Evolutionary conservation across 495 filamentous ascomycete species (phyloP).

Genomic region (Jackrogersella minutella): DNA sequence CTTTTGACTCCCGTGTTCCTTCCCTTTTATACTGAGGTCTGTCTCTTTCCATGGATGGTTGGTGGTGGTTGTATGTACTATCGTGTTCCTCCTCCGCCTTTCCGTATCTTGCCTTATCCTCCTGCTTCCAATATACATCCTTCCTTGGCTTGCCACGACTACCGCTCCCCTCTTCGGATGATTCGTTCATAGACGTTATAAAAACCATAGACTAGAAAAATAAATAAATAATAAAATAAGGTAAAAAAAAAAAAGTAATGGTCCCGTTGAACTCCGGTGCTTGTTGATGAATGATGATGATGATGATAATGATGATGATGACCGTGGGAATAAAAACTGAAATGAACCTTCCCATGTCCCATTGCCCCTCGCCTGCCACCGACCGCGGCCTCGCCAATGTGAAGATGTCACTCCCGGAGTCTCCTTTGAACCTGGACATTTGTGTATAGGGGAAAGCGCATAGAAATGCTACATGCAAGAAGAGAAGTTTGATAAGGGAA

Average conservation of each 20-base stretch:
- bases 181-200: conserved; percentile 18
- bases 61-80: no score
- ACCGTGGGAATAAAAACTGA: conserved; percentile 7
- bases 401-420: not conserved
- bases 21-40: not conserved
- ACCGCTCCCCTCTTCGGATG: not conserved
- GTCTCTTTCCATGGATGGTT: no score
- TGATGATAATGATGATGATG: not conserved
- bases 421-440: conserved; percentile 4
- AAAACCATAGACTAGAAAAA: not conserved
- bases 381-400: conserved; percentile 5
- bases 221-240: no score
- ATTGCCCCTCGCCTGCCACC: conserved; percentile 17
- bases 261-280: conserved; percentile 23
- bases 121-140: not conserved
- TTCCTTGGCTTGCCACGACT: not conserved
- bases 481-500: conserved; percentile 12
- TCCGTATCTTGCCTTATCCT: not conserved
- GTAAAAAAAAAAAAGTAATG: not conserved
- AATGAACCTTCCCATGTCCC: conserved; percentile 5
- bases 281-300: conserved; percentile 5
- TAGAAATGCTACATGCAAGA: conserved; percentile 30
- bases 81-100: no score
- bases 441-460: not conserved
- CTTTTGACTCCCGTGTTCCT: not conserved